Percentiles rank a stretch among this genome's conserved stretches.
Conservation (phyloP, 768 basidiomycete genomes). For the Kwoniella dejecticola region DNA sequence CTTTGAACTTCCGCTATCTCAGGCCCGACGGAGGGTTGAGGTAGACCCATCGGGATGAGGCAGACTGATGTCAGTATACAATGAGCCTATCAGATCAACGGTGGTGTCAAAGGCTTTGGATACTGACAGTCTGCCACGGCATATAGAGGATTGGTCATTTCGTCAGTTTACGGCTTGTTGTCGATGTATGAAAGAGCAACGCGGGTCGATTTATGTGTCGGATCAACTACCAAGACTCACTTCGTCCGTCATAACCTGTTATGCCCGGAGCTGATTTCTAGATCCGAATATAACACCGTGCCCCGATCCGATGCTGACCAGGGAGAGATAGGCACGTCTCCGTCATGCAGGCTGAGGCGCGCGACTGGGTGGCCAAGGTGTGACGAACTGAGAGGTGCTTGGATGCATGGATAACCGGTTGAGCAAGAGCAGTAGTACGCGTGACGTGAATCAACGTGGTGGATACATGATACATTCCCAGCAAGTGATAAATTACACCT, state of each 20-base stretch:
- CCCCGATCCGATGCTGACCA: background rate
- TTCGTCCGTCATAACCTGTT: too few relatives aligned
- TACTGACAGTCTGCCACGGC: slow-evolving; percentile 54
- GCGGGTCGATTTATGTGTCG: too few relatives aligned
- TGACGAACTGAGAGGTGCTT: slow-evolving; percentile 2
- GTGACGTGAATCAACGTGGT: too few relatives aligned
- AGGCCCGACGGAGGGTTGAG: slow-evolving; percentile 48
- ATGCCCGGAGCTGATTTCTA: slow-evolving; percentile 6
- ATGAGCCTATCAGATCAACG: background rate
- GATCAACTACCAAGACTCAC: too few relatives aligned
- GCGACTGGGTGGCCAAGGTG: background rate
- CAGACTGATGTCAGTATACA: slow-evolving; percentile 38
- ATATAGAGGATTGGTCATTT: slow-evolving; percentile 33
- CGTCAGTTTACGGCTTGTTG: background rate
- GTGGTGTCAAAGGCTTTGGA: too few relatives aligned
- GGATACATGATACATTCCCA: too few relatives aligned
- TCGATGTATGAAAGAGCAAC: background rate
- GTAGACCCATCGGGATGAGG: slow-evolving; percentile 53
- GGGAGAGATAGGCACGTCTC: background rate
- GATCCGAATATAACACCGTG: background rate
- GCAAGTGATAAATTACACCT: too few relatives aligned
- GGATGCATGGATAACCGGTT: background rate
- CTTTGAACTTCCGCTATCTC: slow-evolving; percentile 64
- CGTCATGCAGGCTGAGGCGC: too few relatives aligned
- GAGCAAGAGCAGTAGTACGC: too few relatives aligned